Base-by-base conservation (phyloP, 169 alveolate genomes). In the Cryptosporidium muris region DNA sequence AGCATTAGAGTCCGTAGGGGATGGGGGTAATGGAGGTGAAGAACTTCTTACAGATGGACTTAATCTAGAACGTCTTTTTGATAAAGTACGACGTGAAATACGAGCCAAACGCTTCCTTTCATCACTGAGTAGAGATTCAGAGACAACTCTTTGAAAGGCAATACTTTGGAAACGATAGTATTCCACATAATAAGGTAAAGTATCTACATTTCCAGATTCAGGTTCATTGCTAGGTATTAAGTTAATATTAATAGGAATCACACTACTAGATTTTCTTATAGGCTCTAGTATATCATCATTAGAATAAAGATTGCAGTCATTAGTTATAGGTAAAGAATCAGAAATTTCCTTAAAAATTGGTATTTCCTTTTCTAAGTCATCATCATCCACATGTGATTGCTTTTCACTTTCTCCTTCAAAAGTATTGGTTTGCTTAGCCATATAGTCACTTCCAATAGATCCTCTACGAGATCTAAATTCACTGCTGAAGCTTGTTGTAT, bases 381-480 rank as follows among this genome's bases (percentile, higher is more conserved):
- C 85, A 9, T 74, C 85, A 56, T 58, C 63, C 9, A 58, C 47
- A 34, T 56, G 54, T 7, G 42, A 14, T 16, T 25, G 51, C 48
- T 58, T 74, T 2, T 74, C 85, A 45, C 60, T 56, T 11, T 74
- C 85, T 58, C 60, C 60, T 4, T 62, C 85, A 14, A 25, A 74
- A 4, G 47, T 6, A 25, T 47, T 7, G 2, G 45, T 58, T 6
- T 74, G 81, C 47, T 60, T 63, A 8, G 80, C 54, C 38, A 58
- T 81, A 7, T 48, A 48, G 54, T 81, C 82, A 25, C 80, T 66
- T 40, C 64, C 62, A 53, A 90, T 43, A 42, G 89, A 51, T 62
- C 90, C 81, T 56, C 90, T 40, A 63, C 88, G 53, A 65, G 90
- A 54, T 82, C 91, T 47, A 25, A 25, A 25, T 38, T 74, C 85